These are phyloP conservation scores for Saturnispora besseyi DNA, from an alignment of 805 yeast genomes.

Conservation along the genomic window DNA sequence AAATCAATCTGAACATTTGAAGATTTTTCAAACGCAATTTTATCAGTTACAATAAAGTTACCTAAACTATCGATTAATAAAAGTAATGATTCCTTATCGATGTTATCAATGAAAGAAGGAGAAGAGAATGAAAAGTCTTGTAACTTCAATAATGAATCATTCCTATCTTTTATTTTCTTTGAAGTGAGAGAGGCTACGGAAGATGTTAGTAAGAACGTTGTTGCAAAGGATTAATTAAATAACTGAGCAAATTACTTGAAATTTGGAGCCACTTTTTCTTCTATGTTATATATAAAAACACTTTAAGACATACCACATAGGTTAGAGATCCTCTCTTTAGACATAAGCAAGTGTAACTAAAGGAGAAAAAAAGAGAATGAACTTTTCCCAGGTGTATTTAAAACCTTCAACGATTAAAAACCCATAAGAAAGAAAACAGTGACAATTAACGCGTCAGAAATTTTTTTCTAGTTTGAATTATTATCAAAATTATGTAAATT, in stretches of 20 bases:
- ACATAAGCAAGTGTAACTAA: background rate
- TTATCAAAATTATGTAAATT: background rate
- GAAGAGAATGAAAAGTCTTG: constrained; percentile 24
- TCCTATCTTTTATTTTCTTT: constrained; percentile 45
- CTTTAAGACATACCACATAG: background rate
- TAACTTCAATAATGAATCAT: constrained; percentile 37
- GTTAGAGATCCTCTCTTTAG: background rate
- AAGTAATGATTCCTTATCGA: constrained; percentile 12
- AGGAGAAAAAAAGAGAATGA: background rate
- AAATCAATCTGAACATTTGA: constrained; percentile 18
- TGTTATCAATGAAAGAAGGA: constrained; percentile 15
- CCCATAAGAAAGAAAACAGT: too few species aligned
- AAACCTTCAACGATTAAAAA: too few species aligned
- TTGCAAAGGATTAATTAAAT: background rate
- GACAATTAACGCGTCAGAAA: background rate
- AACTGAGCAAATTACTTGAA: background rate
- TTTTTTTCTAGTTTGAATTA: background rate
- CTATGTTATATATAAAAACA: background rate
- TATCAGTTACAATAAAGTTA: constrained; percentile 17
- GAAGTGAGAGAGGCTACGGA: constrained; percentile 26
- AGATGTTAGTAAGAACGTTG: background rate
- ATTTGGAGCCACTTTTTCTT: background rate
- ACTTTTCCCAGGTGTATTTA: background rate
- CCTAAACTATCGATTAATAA: constrained; percentile 16
- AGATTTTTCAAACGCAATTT: constrained; percentile 17